Evolutionary conservation across 768 basidiomycete genomes (phyloP), one percentile per base, ranked within the genome.

Genomic region (Cyathus striatus): DNA sequence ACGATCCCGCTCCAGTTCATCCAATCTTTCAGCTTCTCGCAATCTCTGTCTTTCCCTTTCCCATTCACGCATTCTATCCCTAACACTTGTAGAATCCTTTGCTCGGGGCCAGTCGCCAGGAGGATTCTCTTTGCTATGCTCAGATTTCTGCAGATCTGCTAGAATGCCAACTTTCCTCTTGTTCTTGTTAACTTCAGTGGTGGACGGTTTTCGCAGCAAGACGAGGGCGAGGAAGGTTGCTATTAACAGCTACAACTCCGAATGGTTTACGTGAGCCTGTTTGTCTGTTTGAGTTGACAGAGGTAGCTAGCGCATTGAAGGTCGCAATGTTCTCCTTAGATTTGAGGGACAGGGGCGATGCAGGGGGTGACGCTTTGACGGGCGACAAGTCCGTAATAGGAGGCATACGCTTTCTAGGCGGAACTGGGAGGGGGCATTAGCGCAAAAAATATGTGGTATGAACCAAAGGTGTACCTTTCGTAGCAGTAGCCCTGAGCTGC

Each of bases 1-100:
- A 5, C 66, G 65, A 53, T 79, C 76, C 45, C 64, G 62, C 59
- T 76, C 68, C 44, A 75, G 51, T 54, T 86, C 83, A 55, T 80
- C 72, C 53, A 83, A 46, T 45, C 69, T 66, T 46, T 72, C 73
- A 70, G 86, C 81, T 68, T 86, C 84, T 51, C 85, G 71, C 55
- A 87, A 60, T 46, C 83, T 66, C 60, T 81, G 73, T 25, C 76
- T 73, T 59, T 87, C 85, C 32, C 79, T 66, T 56, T 89, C 85
- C 85, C 86, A 89, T 51, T 87, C 86, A 49, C 70, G 70, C 50
- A 88, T 81, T 9, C 86, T 70, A 45, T 85, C 76, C 44, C 72
- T 73, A 14, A 74, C 75, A 42, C 61, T 67, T 35, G 74, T 75
- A 41, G 71, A 72, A 45, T 64, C 69, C 46, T 54, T 57, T 16